These are phyloP conservation scores for Dactylonectria macrodidyma DNA, from an alignment of 2,329 filamentous ascomycete genomes.

Conservation along the genomic window DNA sequence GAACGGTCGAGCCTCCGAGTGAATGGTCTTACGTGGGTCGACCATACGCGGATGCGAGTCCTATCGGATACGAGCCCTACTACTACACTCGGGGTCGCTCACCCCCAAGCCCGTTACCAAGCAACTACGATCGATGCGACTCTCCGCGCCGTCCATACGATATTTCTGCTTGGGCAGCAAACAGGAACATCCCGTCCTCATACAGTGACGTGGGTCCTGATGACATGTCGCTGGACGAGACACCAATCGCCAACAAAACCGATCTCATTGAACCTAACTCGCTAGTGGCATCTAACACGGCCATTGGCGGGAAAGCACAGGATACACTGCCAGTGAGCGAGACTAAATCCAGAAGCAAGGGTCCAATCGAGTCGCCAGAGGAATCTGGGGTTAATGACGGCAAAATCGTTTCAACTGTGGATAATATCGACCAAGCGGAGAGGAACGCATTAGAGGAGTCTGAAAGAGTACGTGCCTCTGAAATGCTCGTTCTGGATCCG, in stretches of 20 bases:
- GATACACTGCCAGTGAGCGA: constrained; percentile 13
- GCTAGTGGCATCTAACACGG: constrained; percentile 22
- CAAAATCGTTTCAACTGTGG: background rate
- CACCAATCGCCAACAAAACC: constrained; percentile 37
- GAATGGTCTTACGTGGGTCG: constrained; percentile 62
- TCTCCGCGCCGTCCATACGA: constrained; percentile 47
- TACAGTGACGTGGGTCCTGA: constrained; percentile 55
- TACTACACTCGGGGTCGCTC: constrained; percentile 68
- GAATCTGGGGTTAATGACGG: background rate
- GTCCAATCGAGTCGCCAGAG: background rate
- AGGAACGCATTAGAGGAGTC: background rate
- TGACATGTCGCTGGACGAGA: constrained; percentile 41
- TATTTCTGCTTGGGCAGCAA: constrained; percentile 56
- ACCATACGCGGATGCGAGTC: constrained; percentile 54
- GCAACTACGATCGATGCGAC: constrained; percentile 57
- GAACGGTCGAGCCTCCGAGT: constrained; percentile 58
- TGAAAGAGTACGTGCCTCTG: constrained; percentile 1
- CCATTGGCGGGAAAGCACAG: constrained; percentile 18
- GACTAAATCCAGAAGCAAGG: constrained; percentile 10
- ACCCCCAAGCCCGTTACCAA: constrained; percentile 66
- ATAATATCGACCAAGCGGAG: background rate
- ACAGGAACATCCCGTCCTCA: constrained; percentile 56
- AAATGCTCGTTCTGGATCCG: background rate
- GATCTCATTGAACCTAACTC: constrained; percentile 33
- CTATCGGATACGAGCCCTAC: constrained; percentile 58